These are phyloP conservation scores for Pleurotus citrinopileatus DNA, from an alignment of 768 basidiomycete species.

Conservation along the genomic window DNA sequence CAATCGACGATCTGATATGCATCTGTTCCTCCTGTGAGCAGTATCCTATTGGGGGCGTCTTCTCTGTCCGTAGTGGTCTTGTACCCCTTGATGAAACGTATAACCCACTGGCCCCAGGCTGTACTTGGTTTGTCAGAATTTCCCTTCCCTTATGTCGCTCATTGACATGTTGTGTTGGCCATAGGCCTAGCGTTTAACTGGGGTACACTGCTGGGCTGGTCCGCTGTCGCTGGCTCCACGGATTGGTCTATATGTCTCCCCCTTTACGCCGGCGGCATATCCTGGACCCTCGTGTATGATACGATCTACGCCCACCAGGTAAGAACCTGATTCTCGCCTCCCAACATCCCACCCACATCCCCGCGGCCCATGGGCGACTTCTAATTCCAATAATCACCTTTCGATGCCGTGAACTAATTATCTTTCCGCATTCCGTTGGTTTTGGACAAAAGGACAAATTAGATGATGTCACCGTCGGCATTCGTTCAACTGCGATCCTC, in stretches of 20 bases:
- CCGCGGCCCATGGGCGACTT: no score
- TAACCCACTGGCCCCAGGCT: conserved; percentile 96
- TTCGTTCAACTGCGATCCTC: conserved; percentile 91
- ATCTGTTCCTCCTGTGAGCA: no score
- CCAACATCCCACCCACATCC: no score
- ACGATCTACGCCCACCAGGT: conserved; percentile 98
- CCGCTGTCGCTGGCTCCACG: conserved; percentile 79
- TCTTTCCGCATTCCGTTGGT: background rate
- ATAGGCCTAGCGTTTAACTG: conserved; percentile 94
- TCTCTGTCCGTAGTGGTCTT: conserved; percentile 83
- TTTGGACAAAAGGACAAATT: conserved; percentile 67
- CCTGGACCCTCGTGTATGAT: conserved; percentile 97
- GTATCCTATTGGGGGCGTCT: conserved; percentile 89
- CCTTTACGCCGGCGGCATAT: conserved; percentile 84
- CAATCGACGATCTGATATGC: no score
- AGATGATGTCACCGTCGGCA: conserved; percentile 85
- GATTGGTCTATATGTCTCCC: conserved; percentile 85
- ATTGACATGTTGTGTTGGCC: background rate
- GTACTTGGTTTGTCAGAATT: conserved; percentile 71
- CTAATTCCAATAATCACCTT: no score
- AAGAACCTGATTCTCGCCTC: conserved; percentile 13
- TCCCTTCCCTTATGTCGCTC: background rate
- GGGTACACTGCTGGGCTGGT: conserved; percentile 96
- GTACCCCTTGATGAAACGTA: conserved; percentile 96
- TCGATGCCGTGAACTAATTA: background rate